Conservation (phyloP, 345 rosid species). For the Eutrema heterophyllum region DNA sequence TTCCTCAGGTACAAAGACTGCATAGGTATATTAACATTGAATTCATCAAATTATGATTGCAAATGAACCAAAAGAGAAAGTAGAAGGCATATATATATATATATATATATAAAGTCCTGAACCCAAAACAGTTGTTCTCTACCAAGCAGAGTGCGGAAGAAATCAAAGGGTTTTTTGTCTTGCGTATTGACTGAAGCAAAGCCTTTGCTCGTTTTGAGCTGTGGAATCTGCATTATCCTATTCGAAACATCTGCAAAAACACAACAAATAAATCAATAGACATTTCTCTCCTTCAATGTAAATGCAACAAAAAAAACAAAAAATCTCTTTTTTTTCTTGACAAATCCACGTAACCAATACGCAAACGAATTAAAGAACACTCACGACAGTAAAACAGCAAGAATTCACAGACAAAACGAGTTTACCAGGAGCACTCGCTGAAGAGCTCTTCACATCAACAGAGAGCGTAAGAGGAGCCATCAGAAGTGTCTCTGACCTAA, state of each 20-base stretch:
- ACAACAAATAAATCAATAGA: background rate
- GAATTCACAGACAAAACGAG: background rate
- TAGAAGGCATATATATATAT: background rate
- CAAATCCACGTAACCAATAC: background rate
- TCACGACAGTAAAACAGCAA: background rate
- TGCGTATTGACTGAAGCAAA: slow-evolving; percentile 55
- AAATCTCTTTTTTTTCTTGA: background rate
- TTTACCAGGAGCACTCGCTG: slow-evolving; percentile 20
- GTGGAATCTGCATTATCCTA: slow-evolving; percentile 37
- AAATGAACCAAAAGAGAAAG: background rate
- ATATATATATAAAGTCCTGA: background rate
- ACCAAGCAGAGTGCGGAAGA: slow-evolving; percentile 67
- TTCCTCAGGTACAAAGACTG: background rate
- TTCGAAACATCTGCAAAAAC: slow-evolving; percentile 37
- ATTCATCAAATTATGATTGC: background rate
- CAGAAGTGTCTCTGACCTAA: slow-evolving; percentile 14
- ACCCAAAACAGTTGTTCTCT: background rate
- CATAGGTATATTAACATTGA: background rate
- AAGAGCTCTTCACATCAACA: slow-evolving; percentile 31
- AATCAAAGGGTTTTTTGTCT: slow-evolving; percentile 68
- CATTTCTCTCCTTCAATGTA: background rate
- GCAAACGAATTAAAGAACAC: background rate
- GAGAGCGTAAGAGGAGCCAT: slow-evolving; percentile 38
- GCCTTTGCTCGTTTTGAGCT: slow-evolving; percentile 40
- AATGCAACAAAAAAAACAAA: background rate